Percentiles rank a stretch among this genome's conserved stretches.
phyloP scores from a whole-genome alignment of 129 eudicot genomes.

The Pseudognaphalium luteoalbum region DNA sequence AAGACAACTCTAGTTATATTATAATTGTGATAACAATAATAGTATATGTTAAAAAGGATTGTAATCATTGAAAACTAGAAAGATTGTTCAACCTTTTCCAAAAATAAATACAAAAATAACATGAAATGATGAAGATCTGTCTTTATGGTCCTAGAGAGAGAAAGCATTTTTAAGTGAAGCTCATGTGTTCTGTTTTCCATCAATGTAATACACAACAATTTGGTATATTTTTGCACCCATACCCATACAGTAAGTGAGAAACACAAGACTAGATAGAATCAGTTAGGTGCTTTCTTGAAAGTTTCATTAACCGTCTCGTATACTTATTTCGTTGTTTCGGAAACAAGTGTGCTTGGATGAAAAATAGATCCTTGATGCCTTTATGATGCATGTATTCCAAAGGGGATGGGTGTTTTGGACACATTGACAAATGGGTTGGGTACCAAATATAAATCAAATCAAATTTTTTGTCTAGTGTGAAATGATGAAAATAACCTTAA shows the following conservation, averaged over 20 bases:
- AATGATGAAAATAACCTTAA: too few relatives aligned
- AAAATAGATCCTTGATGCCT: too few relatives aligned
- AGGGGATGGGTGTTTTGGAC: too few relatives aligned
- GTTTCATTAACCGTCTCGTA: background rate
- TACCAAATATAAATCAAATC: too few relatives aligned
- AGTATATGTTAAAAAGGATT: background rate
- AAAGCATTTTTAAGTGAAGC: conserved; percentile 10
- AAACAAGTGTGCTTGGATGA: background rate
- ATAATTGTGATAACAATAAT: background rate
- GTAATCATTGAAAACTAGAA: conserved; percentile 20
- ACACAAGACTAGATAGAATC: background rate
- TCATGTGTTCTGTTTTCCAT: conserved; percentile 21
- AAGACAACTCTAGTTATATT: background rate
- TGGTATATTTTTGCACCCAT: conserved; percentile 4
- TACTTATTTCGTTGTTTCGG: background rate
- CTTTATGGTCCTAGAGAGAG: conserved; percentile 25
- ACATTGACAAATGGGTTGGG: too few relatives aligned
- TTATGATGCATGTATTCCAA: too few relatives aligned
- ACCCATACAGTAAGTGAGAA: conserved; percentile 5
- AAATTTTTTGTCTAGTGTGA: too few relatives aligned
- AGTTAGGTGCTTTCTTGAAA: too few relatives aligned
- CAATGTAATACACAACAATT: conserved; percentile 1
- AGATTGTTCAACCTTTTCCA: conserved; percentile 15
- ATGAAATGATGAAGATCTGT: conserved; percentile 7
- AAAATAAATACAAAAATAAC: conserved; percentile 10